Base-by-base conservation (phyloP, 1,284 basidiomycete species). In the Sanghuangporus sanghuang region DNA sequence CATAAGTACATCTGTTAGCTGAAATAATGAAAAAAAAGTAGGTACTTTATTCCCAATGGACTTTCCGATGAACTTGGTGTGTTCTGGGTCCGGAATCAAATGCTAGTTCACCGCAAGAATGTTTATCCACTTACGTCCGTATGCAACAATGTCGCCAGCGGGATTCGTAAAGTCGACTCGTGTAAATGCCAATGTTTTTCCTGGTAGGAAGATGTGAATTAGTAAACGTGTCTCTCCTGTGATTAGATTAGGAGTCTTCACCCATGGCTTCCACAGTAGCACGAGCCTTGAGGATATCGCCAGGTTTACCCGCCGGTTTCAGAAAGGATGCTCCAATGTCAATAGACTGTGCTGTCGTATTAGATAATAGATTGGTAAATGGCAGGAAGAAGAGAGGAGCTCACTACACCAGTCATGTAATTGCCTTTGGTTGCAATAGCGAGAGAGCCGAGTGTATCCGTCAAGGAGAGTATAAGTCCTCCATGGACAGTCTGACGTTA, bases 21-120 rank as follows among this genome's bases (percentile, higher is more conserved):
- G 57, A 32, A 32, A 32, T 32, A 32, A 32, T 57, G 49, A 66
- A 11, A 38, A 2, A 50, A 53, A 64, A 58, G 36, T 2, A 74
- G 81, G 71, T 66, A 90, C 89, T 66, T 79, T 74, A 69, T 91
- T 85, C 3, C 78, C 79, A 14, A 83, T 80, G 6, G 90, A 91
- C 72, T 85, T 90, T 14, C 90, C 92, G 64, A 96, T 81, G 69
- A 92, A 95, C 74, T 96, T 96, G 6, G 93, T 96, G 71, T 96
- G 93, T 67, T 86, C 90, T 92, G 66, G 6, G 18, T 14, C 57
- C 21, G 54, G n/a, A 54, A 36, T n/a, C 63, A n/a, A 57, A 16
- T 35, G 48, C 67, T 50, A 71, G 60, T 63, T 65, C n/a, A 52
- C 6, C 18, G 6, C 42, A 21, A 52, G 35, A 44, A 61, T 27